Evolutionary conservation across 345 rosid species (phyloP).

Genomic region (Eucalyptus pumila): DNA sequence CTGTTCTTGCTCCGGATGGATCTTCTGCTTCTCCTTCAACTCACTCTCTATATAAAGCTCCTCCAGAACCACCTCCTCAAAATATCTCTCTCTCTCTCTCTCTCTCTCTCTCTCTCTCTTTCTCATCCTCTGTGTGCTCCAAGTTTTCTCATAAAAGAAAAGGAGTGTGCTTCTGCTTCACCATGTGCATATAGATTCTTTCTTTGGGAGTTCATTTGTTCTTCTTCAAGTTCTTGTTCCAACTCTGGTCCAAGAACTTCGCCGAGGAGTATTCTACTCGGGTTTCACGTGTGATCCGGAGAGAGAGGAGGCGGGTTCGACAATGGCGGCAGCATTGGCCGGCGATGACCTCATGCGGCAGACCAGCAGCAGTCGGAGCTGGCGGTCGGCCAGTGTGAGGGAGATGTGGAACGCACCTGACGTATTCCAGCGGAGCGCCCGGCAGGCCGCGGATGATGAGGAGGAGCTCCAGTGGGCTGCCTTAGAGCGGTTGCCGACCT

Average conservation of each 20-base stretch:
- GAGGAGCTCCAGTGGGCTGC: slow-evolving; percentile 23
- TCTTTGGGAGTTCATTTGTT: not conserved
- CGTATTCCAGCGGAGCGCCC: slow-evolving; percentile 11
- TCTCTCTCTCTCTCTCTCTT: not conserved
- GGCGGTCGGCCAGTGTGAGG: slow-evolving; percentile 4
- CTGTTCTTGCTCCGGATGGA: not conserved
- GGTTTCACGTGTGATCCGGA: not conserved
- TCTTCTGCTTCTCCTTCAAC: not conserved
- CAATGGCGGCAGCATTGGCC: not conserved
- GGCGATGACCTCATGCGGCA: slow-evolving; percentile 11
- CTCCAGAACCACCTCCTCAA: not conserved
- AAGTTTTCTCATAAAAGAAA: not conserved
- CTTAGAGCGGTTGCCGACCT: slow-evolving; percentile 22
- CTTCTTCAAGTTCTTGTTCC: not conserved
- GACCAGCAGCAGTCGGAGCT: slow-evolving; percentile 11
- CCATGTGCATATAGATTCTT: not conserved
- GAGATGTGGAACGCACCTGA: slow-evolving; percentile 12
- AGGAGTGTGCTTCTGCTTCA: not conserved
- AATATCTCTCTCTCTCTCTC: not conserved
- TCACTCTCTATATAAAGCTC: not conserved
- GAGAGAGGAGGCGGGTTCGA: not conserved
- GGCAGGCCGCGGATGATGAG: slow-evolving; percentile 1
- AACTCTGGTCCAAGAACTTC: not conserved
- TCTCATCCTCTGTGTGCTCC: not conserved
- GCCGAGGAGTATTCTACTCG: not conserved